Base-by-base conservation (phyloP, 2,329 filamentous ascomycete species). In the Diatrype stigma region DNA sequence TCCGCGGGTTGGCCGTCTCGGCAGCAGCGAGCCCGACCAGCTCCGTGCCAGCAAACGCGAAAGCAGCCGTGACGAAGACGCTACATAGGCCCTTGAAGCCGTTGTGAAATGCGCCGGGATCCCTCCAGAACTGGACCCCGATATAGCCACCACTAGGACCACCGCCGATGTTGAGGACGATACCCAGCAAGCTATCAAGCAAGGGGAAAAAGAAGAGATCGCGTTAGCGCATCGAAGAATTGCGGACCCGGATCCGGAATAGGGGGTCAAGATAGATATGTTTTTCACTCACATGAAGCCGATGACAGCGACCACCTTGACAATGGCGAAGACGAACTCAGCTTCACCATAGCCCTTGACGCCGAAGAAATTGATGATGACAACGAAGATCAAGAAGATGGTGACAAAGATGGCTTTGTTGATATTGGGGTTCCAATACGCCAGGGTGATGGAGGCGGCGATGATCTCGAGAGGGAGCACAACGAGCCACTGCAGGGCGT, bases 261-360 rank as follows among this genome's bases (percentile, higher is more conserved):
- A 28, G 30, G 14, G 5, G 23, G 17, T 17, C 17, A 16, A 14
- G 14, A 6, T 11, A 6, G 19, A 56, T 56, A 26, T 7, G n/a
- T n/a, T n/a, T n/a, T n/a, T n/a, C 35, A 72, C 84, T 73, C 70
- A 88, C 86, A 96, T 92, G 71, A 95, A 96, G 47, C 89, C 90
- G 57, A 96, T 86, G 7, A 96, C 84, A 28, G 92, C 90, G 40
- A 86, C 76, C 47, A 96, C 83, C 67, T 96, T 96, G 72, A 96
- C 76, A 48, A 92, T 83, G 30, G 89, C 87, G 65, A 96, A 94
- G 51, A 91, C 74, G 59, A 96, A 96, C 63, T 96, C 91, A 16
- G 89, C 90, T 69, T 96, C 91, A 63, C 90, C 91, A 60, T 95
- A 96, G 23, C 87, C 89, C 64, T 87, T 89, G 56, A 96, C 87